Conservation (phyloP, 2,329 filamentous ascomycete species). For the Lizonia empirigonia region DNA sequence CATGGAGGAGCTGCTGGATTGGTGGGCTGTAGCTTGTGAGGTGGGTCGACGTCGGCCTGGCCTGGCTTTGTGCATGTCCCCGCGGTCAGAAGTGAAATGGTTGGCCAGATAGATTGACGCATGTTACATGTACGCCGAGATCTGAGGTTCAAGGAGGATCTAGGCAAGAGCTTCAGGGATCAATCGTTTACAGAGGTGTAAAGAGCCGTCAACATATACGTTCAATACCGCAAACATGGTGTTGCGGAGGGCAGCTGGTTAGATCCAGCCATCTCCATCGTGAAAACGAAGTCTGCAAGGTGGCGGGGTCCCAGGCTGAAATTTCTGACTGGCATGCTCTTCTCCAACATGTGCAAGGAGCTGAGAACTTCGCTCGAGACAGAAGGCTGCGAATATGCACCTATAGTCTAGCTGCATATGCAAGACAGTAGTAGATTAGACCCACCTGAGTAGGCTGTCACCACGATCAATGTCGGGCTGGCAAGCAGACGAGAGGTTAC, state of each 20-base stretch:
- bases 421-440: slow-evolving; percentile 38
- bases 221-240: not conserved
- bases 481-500: slow-evolving; percentile 22
- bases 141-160: slow-evolving; percentile 1
- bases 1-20: slow-evolving; percentile 30
- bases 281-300: slow-evolving; percentile 10
- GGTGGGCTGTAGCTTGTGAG: slow-evolving; percentile 25
- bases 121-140: slow-evolving; percentile 23
- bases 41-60: slow-evolving; percentile 33
- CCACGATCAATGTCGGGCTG: slow-evolving; percentile 26
- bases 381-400: slow-evolving; percentile 40
- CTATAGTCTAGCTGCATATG: slow-evolving; percentile 48
- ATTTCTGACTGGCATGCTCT: slow-evolving; percentile 19
- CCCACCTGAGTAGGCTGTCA: slow-evolving; percentile 25
- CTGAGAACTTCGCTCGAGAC: slow-evolving; percentile 31
- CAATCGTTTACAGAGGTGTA: too few relatives aligned
- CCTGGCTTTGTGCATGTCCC: slow-evolving; percentile 33
- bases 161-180: not conserved
- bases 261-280: not conserved
- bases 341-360: slow-evolving; percentile 27
- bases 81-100: slow-evolving; percentile 27
- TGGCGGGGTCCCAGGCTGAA: slow-evolving; percentile 32
- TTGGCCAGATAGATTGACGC: slow-evolving; percentile 25
- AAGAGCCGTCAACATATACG: not conserved
- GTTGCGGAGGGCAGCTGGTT: not conserved